These are phyloP conservation scores for Metrosideros polymorpha DNA, from an alignment of 441 rosid genomes.

Conservation along the genomic window DNA sequence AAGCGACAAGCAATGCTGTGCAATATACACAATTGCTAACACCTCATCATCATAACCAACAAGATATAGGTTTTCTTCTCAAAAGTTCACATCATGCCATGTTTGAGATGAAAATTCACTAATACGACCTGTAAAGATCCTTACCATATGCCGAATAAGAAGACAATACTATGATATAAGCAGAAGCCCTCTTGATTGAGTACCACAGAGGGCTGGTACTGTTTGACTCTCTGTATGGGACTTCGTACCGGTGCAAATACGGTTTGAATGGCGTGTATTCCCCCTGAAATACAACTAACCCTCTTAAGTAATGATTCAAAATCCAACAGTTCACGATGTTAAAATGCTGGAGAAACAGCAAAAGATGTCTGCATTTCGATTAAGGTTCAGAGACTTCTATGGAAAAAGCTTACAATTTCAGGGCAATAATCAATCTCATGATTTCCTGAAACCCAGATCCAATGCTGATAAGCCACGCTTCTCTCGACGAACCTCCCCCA, in stretches of 20 bases:
- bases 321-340: not conserved
- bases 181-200: slow-evolving; percentile 49
- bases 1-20: not conserved
- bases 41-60: not conserved
- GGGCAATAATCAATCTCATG: slow-evolving; percentile 56
- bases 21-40: too few species aligned
- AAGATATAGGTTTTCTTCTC: not conserved
- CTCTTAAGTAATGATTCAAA: not conserved
- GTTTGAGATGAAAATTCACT: not conserved
- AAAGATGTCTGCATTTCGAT: not conserved
- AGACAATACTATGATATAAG: slow-evolving; percentile 54
- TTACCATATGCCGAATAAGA: slow-evolving; percentile 62
- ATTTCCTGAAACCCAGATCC: slow-evolving; percentile 57
- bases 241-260: slow-evolving; percentile 26
- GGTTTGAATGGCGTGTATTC: slow-evolving; percentile 48
- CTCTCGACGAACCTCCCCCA: slow-evolving; percentile 50
- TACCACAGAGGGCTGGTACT: slow-evolving; percentile 63
- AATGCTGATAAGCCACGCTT: slow-evolving; percentile 51
- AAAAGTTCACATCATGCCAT: too few species aligned
- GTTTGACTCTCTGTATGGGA: slow-evolving; percentile 34
- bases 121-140: not conserved
- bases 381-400: not conserved
- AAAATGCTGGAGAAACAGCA: not conserved
- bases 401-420: slow-evolving; percentile 26
- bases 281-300: slow-evolving; percentile 15